Conservation (phyloP, 371 early-diverging fungal genomes). For the Syncephalastrum sp. region DNA sequence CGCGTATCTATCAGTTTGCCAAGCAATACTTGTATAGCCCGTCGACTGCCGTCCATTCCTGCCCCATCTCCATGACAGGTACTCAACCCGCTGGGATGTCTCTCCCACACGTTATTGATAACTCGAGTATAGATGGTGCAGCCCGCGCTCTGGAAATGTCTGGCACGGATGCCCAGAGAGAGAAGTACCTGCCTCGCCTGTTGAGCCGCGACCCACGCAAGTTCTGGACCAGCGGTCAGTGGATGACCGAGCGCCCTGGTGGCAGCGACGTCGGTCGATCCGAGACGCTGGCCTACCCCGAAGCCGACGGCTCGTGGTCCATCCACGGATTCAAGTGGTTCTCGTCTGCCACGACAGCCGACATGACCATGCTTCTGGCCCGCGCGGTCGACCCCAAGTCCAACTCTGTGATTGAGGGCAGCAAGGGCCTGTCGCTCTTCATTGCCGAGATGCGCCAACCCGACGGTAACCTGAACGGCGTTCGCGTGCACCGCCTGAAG, state of each 20-base stretch:
- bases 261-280: conserved; percentile 56
- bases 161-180: conserved; percentile 54
- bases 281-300: conserved; percentile 57
- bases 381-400: conserved; percentile 50
- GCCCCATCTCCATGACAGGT: conserved; percentile 73
- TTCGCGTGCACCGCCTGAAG: conserved; percentile 63
- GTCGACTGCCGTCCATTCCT: conserved; percentile 53
- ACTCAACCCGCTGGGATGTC: neutral
- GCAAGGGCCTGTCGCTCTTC: conserved; percentile 62
- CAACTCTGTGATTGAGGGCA: conserved; percentile 33
- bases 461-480: conserved; percentile 58
- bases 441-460: conserved; percentile 55
- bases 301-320: conserved; percentile 40
- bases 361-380: conserved; percentile 67
- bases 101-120: conserved; percentile 2
- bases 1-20: conserved; percentile 65
- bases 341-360: conserved; percentile 68
- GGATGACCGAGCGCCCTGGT: conserved; percentile 79
- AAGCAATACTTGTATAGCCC: conserved; percentile 64
- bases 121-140: conserved; percentile 50
- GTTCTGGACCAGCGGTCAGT: conserved; percentile 70
- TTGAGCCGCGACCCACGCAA: conserved; percentile 51
- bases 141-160: conserved; percentile 58
- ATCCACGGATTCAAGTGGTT: conserved; percentile 78
- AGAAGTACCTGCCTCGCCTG: conserved; percentile 22